Conservation (phyloP, 2,329 filamentous ascomycete species). For the Monosporascus sp. region DNA sequence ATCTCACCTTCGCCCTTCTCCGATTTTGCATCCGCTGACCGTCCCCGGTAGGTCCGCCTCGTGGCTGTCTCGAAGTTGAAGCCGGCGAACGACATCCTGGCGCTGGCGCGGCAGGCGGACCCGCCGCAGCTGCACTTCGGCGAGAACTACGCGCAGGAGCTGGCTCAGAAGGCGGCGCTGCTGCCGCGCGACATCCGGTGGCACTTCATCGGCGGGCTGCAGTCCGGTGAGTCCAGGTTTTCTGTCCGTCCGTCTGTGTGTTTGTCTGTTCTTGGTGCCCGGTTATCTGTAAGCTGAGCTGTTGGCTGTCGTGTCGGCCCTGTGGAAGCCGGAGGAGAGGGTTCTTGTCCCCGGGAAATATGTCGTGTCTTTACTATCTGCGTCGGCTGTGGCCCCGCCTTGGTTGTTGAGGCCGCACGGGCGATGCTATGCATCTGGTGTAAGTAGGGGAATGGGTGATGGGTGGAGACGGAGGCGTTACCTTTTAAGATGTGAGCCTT, state of each 20-base stretch:
- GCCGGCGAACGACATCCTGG: conserved; percentile 83
- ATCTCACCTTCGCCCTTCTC: no score
- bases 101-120: conserved; percentile 63
- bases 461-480: no score
- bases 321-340: no score
- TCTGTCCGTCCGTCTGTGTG: not conserved
- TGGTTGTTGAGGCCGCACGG: no score
- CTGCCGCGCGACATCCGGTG: conserved; percentile 75
- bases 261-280: not conserved
- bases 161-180: conserved; percentile 76
- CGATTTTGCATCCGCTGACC: not conserved
- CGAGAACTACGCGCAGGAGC: conserved; percentile 93
- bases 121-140: conserved; percentile 73
- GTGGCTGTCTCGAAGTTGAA: conserved; percentile 97
- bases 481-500: no score
- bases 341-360: no score
- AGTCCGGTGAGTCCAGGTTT: conserved; percentile 53
- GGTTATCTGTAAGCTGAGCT: not conserved
- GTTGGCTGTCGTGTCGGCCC: no score
- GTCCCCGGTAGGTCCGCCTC: conserved; percentile 60
- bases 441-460: no score
- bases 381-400: no score
- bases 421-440: no score
- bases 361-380: no score
- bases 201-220: conserved; percentile 95